Evolutionary conservation across 192 early-diverging fungal species (phyloP).

Genomic region (Cladochytrium replicatum): DNA sequence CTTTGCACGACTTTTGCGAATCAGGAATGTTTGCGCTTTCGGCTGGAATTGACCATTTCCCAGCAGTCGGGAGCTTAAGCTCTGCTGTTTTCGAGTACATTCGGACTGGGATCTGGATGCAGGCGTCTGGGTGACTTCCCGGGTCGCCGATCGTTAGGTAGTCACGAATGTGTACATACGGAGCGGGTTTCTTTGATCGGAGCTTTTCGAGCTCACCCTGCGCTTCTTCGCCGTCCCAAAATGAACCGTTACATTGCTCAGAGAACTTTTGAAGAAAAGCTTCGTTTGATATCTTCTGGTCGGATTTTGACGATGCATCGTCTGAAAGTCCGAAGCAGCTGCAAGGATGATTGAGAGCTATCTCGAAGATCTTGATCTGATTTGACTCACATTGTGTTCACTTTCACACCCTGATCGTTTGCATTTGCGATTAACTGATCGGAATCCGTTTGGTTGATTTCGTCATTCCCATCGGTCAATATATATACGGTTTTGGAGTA

Average conservation of each 20-base stretch:
- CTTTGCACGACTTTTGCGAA: constrained; percentile 27
- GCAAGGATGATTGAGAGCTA: not conserved
- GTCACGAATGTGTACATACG: constrained; percentile 42
- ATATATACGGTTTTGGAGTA: constrained; percentile 58
- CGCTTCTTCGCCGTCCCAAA: constrained; percentile 40
- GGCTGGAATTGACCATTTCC: constrained; percentile 53
- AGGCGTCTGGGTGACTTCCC: constrained; percentile 19
- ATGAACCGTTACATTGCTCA: constrained; percentile 10
- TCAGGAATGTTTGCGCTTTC: too few species aligned
- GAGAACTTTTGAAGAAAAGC: constrained; percentile 35
- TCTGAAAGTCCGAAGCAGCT: too few species aligned
- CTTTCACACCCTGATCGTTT: constrained; percentile 13
- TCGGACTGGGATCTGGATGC: constrained; percentile 40
- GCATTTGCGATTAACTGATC: constrained; percentile 22
- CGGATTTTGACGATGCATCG: too few species aligned
- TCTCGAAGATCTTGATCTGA: not conserved
- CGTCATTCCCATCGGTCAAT: constrained; percentile 47
- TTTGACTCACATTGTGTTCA: constrained; percentile 42
- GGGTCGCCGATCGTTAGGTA: constrained; percentile 45
- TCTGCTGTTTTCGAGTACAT: constrained; percentile 48
- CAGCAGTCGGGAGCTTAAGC: constrained; percentile 43
- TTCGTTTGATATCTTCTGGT: constrained; percentile 36
- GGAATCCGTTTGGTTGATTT: constrained; percentile 35
- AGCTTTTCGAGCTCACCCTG: constrained; percentile 29
- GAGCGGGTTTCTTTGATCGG: constrained; percentile 42